These are phyloP conservation scores for Fomitopsis betulina DNA, from an alignment of 1,284 basidiomycete genomes.

Conservation along the genomic window DNA sequence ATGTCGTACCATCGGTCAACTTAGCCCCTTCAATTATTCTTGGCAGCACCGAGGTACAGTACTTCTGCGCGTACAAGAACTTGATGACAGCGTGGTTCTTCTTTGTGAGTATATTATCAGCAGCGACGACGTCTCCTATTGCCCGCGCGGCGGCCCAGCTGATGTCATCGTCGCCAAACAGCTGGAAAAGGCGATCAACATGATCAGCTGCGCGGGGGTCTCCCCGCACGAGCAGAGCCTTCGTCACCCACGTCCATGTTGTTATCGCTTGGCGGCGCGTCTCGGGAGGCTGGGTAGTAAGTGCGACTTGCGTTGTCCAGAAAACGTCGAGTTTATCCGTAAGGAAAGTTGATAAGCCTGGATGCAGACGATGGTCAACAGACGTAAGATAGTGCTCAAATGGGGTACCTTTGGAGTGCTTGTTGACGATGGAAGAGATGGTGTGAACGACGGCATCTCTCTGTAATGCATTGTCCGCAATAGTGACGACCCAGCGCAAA, in stretches of 20 bases:
- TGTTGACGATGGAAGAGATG: slow-evolving; percentile 73
- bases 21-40: slow-evolving; percentile 65
- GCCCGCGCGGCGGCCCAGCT: slow-evolving; percentile 70
- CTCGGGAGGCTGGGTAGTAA: slow-evolving; percentile 24
- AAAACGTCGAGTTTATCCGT: slow-evolving; percentile 32
- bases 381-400: not conserved
- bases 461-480: slow-evolving; percentile 52
- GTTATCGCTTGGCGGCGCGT: slow-evolving; percentile 50
- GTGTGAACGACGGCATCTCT: slow-evolving; percentile 55
- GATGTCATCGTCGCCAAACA: slow-evolving; percentile 59
- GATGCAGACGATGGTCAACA: not conserved
- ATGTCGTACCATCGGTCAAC: slow-evolving; percentile 36
- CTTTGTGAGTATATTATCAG: slow-evolving; percentile 68
- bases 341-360: slow-evolving; percentile 26
- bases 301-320: slow-evolving; percentile 43
- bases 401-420: slow-evolving; percentile 56
- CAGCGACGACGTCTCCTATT: slow-evolving; percentile 60
- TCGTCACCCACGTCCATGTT: slow-evolving; percentile 75
- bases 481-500: slow-evolving; percentile 53
- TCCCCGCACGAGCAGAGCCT: slow-evolving; percentile 74
- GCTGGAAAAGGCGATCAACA: slow-evolving; percentile 60
- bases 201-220: slow-evolving; percentile 56
- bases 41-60: slow-evolving; percentile 74
- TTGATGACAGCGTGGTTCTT: slow-evolving; percentile 72
- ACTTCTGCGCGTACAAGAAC: slow-evolving; percentile 85